Base-by-base conservation (phyloP, 306 rosid species). In the Pyrus pyrifolia region DNA sequence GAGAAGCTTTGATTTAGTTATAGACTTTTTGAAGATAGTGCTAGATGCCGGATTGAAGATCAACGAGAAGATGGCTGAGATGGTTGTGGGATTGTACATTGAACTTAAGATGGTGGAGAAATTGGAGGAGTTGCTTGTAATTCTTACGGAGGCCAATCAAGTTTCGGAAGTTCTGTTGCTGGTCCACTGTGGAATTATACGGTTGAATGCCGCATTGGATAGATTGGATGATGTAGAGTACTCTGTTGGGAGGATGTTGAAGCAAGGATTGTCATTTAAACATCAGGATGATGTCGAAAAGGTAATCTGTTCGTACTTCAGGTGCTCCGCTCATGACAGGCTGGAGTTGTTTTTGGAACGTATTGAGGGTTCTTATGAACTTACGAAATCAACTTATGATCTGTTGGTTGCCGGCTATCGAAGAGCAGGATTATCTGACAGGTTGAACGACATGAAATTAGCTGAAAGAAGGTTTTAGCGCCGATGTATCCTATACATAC, bases 181-280 rank as follows among this genome's bases (percentile, higher is more conserved):
- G 27, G 64, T 88, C 9, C 89, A 88, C 52, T 83, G 86, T 31
- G 90, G 85, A 65, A 78, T 86, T 74, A 75, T 90, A 67, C 67
- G 79, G 80, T 77, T 83, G 83, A 61, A 84, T 66, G 81, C 86
- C 9, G 38, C 74, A 82, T 62, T 73, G 70, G 96, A 86, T 78
- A 83, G 91, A 76, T 76, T 86, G 81, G 87, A 90, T 35, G 84
- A 79, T 73, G 78, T 88, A 30, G 92, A 90, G 70, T 80, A 79
- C 71, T 81, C 89, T 51, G 85, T 86, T 21, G 92, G 84, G 30
- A 84, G 92, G 73, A 86, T 90, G 95, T 65, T 90, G 71, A 90
- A 87, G 80, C 86, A 73, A 75, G 92, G 88, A 38, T 59, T 81
- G 38, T 76, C 83, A 33, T 88, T 90, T 75, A 71, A 73, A 53